Base-by-base conservation (phyloP, 208 protist genomes). In the Angomonas ambiguus region DNA sequence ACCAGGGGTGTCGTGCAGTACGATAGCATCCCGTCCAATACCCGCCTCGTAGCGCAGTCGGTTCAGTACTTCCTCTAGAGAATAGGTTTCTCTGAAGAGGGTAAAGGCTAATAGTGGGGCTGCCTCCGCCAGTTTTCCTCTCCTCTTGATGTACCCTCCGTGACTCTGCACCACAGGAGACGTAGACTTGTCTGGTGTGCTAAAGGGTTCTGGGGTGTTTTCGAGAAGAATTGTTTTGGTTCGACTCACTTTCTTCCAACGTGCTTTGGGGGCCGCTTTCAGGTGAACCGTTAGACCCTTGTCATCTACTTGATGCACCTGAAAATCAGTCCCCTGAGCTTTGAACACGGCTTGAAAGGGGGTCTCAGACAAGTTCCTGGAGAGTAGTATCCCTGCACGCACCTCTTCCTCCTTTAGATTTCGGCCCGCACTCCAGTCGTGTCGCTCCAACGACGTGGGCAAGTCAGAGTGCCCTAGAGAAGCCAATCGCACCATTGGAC, bases 201-300 rank as follows among this genome's bases (percentile, higher is more conserved):
- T 80, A 66, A 96, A 96, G 8, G 69, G 69, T 32, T 65, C 76
- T 8, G 72, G 11, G 16, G 77, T 71, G 65, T 92, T 76, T 69
- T 96, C 87, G 4, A 93, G 65, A 22, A 90, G 71, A 5, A 91
- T 22, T 24, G 79, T 87, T 65, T 83, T 81, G 22, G 76, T 41
- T 0, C 85, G 80, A 0, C 77, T 80, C 13, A 96, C 70, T 66
- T 96, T 96, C 4, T 76, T 74, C 87, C 90, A 96, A n/a, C 78
- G 69, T 1, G 73, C 80, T 25, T 83, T 85, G 22, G 85, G 86
- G 2, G 60, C 51, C 28, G n/a, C 28, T 32, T 59, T 28, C 24
- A 59, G 20, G 4, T 59, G 53, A 11, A 59, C n/a, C 30, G 25
- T 8, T 24, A n/a, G 4, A 24, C 45, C 45, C 18, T 53, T 11